Percentiles rank a stretch among this genome's conserved stretches.
These are phyloP conservation scores for Dictyostelium purpureum DNA, from an alignment of 78 protist species.

Conservation along the genomic window DNA sequence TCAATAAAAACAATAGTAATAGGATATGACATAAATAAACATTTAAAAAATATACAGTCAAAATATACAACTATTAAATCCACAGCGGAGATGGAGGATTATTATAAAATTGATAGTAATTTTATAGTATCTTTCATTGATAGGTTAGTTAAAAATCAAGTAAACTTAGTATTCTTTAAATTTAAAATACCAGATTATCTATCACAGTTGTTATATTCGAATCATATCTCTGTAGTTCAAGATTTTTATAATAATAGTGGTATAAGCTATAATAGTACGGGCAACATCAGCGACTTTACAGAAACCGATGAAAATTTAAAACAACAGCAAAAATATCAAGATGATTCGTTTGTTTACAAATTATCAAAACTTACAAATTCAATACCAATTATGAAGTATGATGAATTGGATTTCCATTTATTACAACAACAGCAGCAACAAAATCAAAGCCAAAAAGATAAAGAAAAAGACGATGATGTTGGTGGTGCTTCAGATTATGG, in stretches of 20 bases:
- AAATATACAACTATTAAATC: background rate
- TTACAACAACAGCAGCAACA: background rate
- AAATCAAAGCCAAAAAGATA: background rate
- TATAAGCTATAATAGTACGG: background rate
- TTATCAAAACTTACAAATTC: slow-evolving; percentile 5
- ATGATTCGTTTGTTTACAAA: background rate
- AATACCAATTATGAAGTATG: background rate
- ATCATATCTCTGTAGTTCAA: slow-evolving; percentile 13
- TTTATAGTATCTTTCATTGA: background rate
- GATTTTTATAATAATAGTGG: background rate
- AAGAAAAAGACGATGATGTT: background rate
- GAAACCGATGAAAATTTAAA: background rate
- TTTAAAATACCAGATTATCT: slow-evolving; percentile 27
- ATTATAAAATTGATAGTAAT: background rate
- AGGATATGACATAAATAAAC: background rate
- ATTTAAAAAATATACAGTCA: background rate
- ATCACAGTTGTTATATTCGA: slow-evolving; percentile 13
- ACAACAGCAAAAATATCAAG: background rate
- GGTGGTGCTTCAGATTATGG: background rate
- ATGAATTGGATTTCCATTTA: slow-evolving; percentile 17
- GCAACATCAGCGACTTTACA: no score
- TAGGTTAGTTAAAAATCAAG: background rate
- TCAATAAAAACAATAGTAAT: background rate
- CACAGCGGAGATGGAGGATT: background rate
- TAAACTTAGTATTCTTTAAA: slow-evolving; percentile 30